These are phyloP conservation scores for Beauveria scarabaeidicola DNA, from an alignment of 2,329 filamentous ascomycete species.

Conservation along the genomic window DNA sequence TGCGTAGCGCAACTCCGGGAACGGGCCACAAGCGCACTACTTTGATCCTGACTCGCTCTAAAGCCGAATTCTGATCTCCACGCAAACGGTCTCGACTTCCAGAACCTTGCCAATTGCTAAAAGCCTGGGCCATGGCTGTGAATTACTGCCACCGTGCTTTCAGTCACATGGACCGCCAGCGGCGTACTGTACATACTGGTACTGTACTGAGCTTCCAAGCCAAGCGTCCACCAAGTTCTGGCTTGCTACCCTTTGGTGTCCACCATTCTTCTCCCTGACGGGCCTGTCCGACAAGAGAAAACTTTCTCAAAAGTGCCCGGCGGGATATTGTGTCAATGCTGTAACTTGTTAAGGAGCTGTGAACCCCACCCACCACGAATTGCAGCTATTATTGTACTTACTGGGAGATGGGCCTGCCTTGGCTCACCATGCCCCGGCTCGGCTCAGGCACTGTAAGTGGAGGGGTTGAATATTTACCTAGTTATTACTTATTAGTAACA, in stretches of 20 bases:
- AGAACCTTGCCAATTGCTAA: neutral
- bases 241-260: neutral
- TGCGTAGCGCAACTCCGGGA: neutral
- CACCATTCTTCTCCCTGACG: neutral
- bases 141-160: neutral
- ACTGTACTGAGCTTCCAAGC: neutral
- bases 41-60: slow-evolving; percentile 1
- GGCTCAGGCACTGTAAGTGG: neutral
- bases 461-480: neutral
- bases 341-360: neutral
- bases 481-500: neutral
- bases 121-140: neutral
- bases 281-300: neutral
- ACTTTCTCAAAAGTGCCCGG: neutral
- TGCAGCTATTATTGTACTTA: neutral
- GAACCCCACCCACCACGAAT: slow-evolving; percentile 3
- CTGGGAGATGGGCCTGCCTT: neutral
- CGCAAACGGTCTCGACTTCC: slow-evolving; percentile 7
- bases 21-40: neutral
- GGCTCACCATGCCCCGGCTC: neutral
- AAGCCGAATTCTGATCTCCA: neutral
- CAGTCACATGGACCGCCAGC: neutral
- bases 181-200: too few relatives aligned
- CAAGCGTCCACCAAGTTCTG: neutral
- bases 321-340: neutral